Conservation (phyloP, 352 stramenopile species). For the Phytophthora sansomeana region DNA sequence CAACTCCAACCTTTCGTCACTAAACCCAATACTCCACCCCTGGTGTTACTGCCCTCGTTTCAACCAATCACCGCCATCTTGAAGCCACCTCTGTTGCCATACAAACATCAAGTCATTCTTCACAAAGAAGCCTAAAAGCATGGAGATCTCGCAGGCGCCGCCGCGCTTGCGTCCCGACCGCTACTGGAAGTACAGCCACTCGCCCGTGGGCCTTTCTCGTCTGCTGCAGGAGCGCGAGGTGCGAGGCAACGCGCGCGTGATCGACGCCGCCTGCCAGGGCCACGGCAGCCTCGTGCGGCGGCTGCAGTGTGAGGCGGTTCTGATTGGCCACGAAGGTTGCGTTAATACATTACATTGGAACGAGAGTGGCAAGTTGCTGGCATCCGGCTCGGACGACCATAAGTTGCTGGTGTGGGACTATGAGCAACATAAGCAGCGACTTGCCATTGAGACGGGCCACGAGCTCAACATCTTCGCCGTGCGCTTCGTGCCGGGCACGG, state of each 20-base stretch:
- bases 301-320: constrained; percentile 59
- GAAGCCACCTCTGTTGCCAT: constrained; percentile 24
- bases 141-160: constrained; percentile 24
- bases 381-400: constrained; percentile 87
- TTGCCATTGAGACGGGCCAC: constrained; percentile 81
- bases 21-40: neutral
- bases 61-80: constrained; percentile 18
- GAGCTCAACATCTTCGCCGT: constrained; percentile 90
- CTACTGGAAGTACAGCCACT: constrained; percentile 53
- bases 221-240: constrained; percentile 67
- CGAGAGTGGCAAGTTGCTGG: constrained; percentile 63
- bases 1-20: neutral
- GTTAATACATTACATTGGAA: constrained; percentile 92
- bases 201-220: constrained; percentile 29
- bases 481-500: constrained; percentile 83
- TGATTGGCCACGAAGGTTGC: constrained; percentile 73
- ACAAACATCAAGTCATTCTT: constrained; percentile 1
- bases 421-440: constrained; percentile 48
- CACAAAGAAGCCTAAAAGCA: too few species aligned
- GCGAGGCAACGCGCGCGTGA: constrained; percentile 52
- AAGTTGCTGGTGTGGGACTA: constrained; percentile 87
- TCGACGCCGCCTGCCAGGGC: constrained; percentile 57
- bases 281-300: constrained; percentile 70
- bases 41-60: neutral
- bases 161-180: constrained; percentile 13